phyloP scores from a whole-genome alignment of 1,284 basidiomycete species.

The Fereydounia khargensis region DNA sequence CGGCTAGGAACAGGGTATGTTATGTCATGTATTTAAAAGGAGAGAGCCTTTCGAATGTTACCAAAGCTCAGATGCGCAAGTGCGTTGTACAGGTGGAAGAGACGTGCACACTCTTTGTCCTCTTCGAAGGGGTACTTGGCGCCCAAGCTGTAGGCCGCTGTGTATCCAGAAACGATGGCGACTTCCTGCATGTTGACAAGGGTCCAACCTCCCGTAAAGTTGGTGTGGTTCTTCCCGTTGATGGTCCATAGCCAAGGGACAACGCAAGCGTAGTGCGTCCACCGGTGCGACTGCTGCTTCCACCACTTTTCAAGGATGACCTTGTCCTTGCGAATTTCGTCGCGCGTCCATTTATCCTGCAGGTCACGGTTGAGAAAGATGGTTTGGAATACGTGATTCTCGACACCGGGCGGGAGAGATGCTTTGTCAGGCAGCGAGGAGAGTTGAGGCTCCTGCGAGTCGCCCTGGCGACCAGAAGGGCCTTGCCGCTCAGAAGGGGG shows the following conservation, averaged over 20 bases:
- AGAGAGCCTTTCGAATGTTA: constrained; percentile 24
- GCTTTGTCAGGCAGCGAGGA: constrained; percentile 17
- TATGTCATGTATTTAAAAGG: too few species aligned
- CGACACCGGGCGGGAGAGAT: constrained; percentile 46
- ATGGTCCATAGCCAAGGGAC: constrained; percentile 68
- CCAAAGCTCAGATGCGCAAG: constrained; percentile 58
- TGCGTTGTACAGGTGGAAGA: constrained; percentile 63
- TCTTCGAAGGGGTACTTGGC: constrained; percentile 61
- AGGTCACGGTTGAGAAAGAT: constrained; percentile 66
- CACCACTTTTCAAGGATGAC: constrained; percentile 66
- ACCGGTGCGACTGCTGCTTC: constrained; percentile 67
- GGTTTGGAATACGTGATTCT: constrained; percentile 67
- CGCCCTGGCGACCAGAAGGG: constrained; percentile 25
- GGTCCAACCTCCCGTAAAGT: constrained; percentile 60
- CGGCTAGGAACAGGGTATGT: too few species aligned
- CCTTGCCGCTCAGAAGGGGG: constrained; percentile 34
- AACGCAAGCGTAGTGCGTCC: constrained; percentile 63
- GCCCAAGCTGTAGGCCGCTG: constrained; percentile 65
- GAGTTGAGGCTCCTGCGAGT: constrained; percentile 15
- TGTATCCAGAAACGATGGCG: constrained; percentile 65
- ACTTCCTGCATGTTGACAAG: constrained; percentile 65
- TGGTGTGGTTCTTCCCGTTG: constrained; percentile 62
- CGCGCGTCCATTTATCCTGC: constrained; percentile 63
- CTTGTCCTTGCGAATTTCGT: constrained; percentile 63
- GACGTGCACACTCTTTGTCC: constrained; percentile 59